Base-by-base conservation (phyloP, 2,329 filamentous ascomycete species). In the Periconia macrospinosa region DNA sequence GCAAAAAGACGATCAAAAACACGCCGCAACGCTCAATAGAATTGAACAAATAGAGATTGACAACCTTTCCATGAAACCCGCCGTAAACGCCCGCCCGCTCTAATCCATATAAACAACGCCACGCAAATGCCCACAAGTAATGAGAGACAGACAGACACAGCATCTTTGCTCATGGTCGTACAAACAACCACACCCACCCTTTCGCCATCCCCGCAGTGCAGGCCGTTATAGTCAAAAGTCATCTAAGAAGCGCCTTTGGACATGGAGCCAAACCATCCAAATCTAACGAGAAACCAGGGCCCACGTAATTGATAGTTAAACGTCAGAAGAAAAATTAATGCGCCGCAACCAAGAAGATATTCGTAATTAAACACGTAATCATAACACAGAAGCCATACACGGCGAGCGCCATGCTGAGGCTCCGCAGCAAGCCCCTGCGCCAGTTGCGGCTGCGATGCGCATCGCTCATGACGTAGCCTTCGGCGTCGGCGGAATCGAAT, bases 321-420 rank as follows among this genome's bases (percentile, higher is more conserved):
- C 19, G 33, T 37, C 11, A 37, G n/a, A n/a, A n/a, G 33, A 37
- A 37, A 37, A 20, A 27, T 62, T 37, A 90, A 76, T 89, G 85
- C 52, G 82, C 81, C 51, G 81, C 83, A 47, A 85, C 81, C 64
- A 94, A 92, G 65, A 96, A 89, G 14, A 89, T 86, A 71, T 97
- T 97, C 69, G 92, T 91, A 42, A 85, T 78, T 63, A 99, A 76
- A 70, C 92, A 97, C 45, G 93, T 87, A 27, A 90, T 77, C 94
- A 99, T 97, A 49, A 99, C 92, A 46, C 89, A 76, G 9, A 91
- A 62, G 18, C 94, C 94, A 69, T 99, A 99, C 9, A 92, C 79
- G 8, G 90, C 88, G 55, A 99, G 78, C 0, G 79, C 87, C 45
- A 97, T 78, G 49, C 91, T 87, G 57, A 91, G 74, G 66, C 86